These are phyloP conservation scores for Myrica gale DNA, from an alignment of 306 rosid genomes.

Conservation along the genomic window DNA sequence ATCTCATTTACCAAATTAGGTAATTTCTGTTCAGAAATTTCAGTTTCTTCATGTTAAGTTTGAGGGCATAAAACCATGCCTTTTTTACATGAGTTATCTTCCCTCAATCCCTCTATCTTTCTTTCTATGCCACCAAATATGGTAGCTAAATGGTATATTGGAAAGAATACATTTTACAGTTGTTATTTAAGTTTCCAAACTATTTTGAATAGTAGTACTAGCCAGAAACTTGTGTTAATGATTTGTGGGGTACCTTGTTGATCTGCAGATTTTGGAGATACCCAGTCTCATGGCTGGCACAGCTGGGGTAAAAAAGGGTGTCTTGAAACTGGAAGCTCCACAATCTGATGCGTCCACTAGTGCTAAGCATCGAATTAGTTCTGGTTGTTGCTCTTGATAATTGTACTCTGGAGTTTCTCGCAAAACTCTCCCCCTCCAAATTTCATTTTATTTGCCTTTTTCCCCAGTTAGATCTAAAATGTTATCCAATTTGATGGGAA, in stretches of 20 bases:
- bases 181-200: background rate
- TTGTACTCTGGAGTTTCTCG: conserved; percentile 5
- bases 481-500: background rate
- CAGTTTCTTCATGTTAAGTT: background rate
- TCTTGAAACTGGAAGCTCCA: conserved; percentile 55
- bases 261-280: conserved; percentile 68
- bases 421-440: background rate
- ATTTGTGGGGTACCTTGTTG: conserved; percentile 20
- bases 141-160: background rate
- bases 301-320: conserved; percentile 62
- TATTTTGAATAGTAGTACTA: background rate
- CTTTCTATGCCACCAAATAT: too few species aligned
- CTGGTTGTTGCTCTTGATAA: conserved; percentile 63
- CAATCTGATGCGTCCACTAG: conserved; percentile 46
- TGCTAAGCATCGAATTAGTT: background rate
- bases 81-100: too few species aligned
- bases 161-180: background rate
- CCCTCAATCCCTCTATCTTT: too few species aligned
- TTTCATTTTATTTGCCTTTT: background rate
- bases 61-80: too few species aligned
- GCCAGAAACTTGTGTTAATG: background rate
- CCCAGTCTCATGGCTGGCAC: conserved; percentile 75
- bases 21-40: background rate
- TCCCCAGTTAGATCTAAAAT: background rate
- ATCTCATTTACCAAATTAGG: too few species aligned